Conservation (phyloP, 352 stramenopile genomes). For the Pythium phragmiticola region DNA sequence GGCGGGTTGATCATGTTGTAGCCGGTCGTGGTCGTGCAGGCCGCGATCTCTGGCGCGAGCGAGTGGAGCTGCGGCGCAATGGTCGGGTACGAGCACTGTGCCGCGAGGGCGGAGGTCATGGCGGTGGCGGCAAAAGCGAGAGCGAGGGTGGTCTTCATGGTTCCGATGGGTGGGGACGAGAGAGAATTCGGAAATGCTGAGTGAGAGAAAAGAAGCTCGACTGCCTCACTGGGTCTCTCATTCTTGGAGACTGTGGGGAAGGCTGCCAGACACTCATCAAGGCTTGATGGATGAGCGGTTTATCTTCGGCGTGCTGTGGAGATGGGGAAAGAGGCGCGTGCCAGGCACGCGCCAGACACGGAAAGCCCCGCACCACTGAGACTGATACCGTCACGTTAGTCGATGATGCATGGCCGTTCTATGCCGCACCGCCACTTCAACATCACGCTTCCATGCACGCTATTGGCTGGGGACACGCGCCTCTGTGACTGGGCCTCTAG, state of each 20-base stretch:
- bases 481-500: neutral
- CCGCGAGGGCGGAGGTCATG: neutral
- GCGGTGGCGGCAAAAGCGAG: neutral
- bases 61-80: constrained; percentile 18
- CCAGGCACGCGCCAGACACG: neutral
- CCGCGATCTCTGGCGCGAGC: constrained; percentile 15
- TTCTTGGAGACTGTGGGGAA: too few relatives aligned
- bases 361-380: neutral
- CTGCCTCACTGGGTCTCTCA: too few relatives aligned
- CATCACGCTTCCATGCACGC: neutral
- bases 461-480: neutral
- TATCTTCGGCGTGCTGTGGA: too few relatives aligned
- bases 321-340: constrained; percentile 1
- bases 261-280: too few relatives aligned
- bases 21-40: constrained; percentile 7
- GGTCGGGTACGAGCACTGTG: constrained; percentile 13
- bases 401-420: neutral
- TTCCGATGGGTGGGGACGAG: neutral
- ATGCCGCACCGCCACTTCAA: neutral
- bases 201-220: too few relatives aligned
- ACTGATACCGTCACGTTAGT: neutral
- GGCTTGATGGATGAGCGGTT: too few relatives aligned
- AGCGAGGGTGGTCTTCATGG: constrained; percentile 17
- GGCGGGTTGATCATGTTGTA: constrained; percentile 19
- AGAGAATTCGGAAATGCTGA: constrained; percentile 6